A percentile compares a stretch with the other conserved stretches of the same genome.
Conservation (phyloP, 139 green algal genomes). For the Chlamydomonas sp. region DNA sequence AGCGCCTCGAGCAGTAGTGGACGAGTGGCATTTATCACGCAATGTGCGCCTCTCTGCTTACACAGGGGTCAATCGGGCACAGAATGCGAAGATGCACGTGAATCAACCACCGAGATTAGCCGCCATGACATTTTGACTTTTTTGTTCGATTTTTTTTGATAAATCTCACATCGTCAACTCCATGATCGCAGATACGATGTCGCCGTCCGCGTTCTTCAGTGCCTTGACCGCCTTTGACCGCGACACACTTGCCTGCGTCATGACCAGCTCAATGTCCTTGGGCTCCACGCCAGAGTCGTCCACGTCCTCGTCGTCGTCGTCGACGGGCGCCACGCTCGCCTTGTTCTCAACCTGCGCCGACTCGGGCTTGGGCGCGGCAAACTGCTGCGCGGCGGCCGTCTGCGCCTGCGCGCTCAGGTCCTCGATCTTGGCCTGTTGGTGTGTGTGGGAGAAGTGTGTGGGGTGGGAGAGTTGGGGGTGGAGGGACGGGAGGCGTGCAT, state of each 20-base stretch:
- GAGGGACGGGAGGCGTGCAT: no score
- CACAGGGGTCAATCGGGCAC: no score
- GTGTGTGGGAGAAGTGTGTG: no score
- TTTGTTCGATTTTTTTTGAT: no score
- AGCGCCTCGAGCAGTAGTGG: no score
- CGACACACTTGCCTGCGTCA: conserved; percentile 84
- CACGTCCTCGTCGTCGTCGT: conserved; percentile 84
- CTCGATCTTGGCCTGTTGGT: conserved; percentile 90
- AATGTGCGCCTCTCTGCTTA: no score
- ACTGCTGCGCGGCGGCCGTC: conserved; percentile 76
- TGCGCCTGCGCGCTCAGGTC: conserved; percentile 84
- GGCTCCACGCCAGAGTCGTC: conserved; percentile 90
- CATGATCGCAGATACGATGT: conserved; percentile 99
- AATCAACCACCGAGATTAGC: no score
- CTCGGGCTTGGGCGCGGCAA: conserved; percentile 41
- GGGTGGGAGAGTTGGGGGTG: no score
- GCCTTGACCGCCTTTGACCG: conserved; percentile 85
- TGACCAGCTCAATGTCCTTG: conserved; percentile 99
- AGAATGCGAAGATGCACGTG: no score
- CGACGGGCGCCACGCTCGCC: conserved; percentile 16
- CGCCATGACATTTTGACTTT: no score
- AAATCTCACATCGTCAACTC: no score
- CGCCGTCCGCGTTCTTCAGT: conserved; percentile 81
- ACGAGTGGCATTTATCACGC: no score
- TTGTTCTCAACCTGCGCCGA: conserved; percentile 20